Base-by-base conservation (phyloP, 345 rosid genomes). In the Hypericum perforatum region DNA sequence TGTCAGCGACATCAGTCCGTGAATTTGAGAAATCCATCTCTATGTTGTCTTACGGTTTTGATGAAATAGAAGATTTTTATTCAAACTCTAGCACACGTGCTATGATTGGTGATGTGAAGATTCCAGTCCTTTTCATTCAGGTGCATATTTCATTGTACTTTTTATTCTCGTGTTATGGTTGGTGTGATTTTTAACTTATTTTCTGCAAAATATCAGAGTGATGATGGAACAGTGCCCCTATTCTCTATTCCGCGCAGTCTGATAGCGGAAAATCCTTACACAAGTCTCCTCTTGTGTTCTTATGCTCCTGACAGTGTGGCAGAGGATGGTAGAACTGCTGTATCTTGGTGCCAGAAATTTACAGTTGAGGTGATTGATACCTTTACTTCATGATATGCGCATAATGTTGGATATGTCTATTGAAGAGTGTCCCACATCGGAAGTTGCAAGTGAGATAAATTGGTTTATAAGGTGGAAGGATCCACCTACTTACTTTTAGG, bases 71-170 rank as follows among this genome's bases (percentile, higher is more conserved):
- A 66, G 87, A 87, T 45, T 87, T 85, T 74, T 91, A 91, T 71
- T 76, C 79, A 14, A 68, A 77, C 54, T 81, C 82, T 53, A 86
- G 94, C 65, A 84, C 96, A 9, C 74, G 79, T 45, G 66, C 59
- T 62, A 65, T 78, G 57, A 80, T 85, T 64, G 82, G 81, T 63
- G 70, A 83, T 62, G 75, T 91, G 58, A 87, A 87, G 82, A 69
- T 91, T 75, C 98, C 98, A 9, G 79, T 87, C 71, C 96, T 91
- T 48, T 91, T 78, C 65, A 82, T 91, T 61, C 96, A 91, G 96
- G 98, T 91, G 62, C 53, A 15, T 50, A 7, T 57, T 51, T 41
- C 43, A 42, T 53, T 5, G 38, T 70, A n/a, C n/a, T 63, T 46
- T 52, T 46, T 47, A 13, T 39, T 22, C 32, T n/a, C n/a, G n/a